These are phyloP conservation scores for Cercospora beticola DNA, from an alignment of 2,329 filamentous ascomycete genomes.

Conservation along the genomic window DNA sequence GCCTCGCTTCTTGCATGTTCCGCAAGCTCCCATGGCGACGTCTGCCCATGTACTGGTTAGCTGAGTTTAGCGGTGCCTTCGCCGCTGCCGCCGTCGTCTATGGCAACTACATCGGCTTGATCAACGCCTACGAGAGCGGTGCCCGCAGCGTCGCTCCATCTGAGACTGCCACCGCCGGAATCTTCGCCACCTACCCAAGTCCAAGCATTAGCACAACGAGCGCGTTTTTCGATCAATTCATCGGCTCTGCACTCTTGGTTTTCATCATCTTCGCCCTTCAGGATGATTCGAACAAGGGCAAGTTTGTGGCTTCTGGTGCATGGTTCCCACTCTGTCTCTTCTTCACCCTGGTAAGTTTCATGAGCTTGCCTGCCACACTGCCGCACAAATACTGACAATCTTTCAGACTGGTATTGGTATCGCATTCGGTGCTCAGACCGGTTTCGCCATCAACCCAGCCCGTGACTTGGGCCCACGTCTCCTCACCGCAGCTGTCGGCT, in stretches of 20 bases:
- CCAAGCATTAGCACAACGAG: conserved; percentile 61
- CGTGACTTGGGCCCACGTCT: conserved; percentile 70
- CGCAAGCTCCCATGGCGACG: conserved; percentile 68
- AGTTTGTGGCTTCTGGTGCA: conserved; percentile 38
- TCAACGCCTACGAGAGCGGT: conserved; percentile 58
- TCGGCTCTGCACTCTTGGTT: conserved; percentile 65
- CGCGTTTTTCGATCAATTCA: conserved; percentile 69
- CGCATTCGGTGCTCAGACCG: conserved; percentile 68
- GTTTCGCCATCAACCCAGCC: conserved; percentile 67
- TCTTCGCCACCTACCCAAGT: conserved; percentile 69
- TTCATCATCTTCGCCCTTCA: conserved; percentile 69
- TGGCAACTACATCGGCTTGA: conserved; percentile 56
- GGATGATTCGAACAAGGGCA: conserved; percentile 49
- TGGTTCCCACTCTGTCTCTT: conserved; percentile 61
- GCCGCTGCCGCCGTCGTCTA: conserved; percentile 51
- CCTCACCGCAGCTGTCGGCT: conserved; percentile 66
- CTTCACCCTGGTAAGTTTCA: conserved; percentile 54
- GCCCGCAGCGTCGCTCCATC: conserved; percentile 60
- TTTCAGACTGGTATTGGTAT: conserved; percentile 60
- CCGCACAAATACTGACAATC: conserved; percentile 8
- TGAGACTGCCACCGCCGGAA: conserved; percentile 59
- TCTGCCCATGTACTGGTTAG: conserved; percentile 64
- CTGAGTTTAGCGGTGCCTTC: conserved; percentile 68
- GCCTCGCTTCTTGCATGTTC: conserved; percentile 67
- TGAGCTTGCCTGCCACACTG: background rate